Percentiles rank a stretch among this genome's conserved stretches.
phyloP scores from a whole-genome alignment of 2,329 filamentous ascomycete genomes.

The Penicillium brevicompactum region DNA sequence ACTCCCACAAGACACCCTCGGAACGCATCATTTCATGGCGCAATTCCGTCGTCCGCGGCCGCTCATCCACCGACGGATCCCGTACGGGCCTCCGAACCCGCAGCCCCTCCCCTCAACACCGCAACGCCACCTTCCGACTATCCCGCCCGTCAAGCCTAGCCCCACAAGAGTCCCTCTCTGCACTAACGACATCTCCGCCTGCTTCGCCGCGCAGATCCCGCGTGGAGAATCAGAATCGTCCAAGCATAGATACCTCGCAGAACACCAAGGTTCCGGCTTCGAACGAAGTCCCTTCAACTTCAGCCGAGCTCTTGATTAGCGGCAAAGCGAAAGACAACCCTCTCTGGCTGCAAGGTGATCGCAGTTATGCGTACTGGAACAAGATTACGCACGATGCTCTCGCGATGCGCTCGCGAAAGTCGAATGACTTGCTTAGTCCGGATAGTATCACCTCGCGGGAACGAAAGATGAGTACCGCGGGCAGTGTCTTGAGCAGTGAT shows the following conservation, averaged over 20 bases:
- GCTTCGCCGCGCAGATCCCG: conserved; percentile 27
- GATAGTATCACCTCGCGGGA: conserved; percentile 25
- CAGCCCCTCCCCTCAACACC: conserved; percentile 53
- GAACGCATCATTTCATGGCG: conserved; percentile 90
- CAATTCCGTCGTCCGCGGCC: conserved; percentile 64
- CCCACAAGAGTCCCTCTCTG: conserved; percentile 31
- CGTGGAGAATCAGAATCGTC: conserved; percentile 26
- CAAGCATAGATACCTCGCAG: conserved; percentile 16
- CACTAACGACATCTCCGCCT: conserved; percentile 30
- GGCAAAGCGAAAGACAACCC: conserved; percentile 41
- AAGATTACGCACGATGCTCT: conserved; percentile 44
- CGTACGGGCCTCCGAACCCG: conserved; percentile 38
- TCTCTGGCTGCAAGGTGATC: conserved; percentile 53
- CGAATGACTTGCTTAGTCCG: conserved; percentile 21
- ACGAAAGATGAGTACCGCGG: conserved; percentile 45
- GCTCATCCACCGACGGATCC: conserved; percentile 49
- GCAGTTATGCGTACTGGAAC: conserved; percentile 59
- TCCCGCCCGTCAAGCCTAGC: conserved; percentile 26
- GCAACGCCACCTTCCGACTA: conserved; percentile 13
- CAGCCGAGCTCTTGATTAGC: conserved; percentile 26
- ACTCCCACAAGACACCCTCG: conserved; percentile 54
- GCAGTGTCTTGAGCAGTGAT: conserved; percentile 63
- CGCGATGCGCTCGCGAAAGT: conserved; percentile 30
- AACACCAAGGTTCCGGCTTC: not conserved
- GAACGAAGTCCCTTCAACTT: conserved; percentile 14